A percentile compares a stretch with the other conserved stretches of the same genome.
These are phyloP conservation scores for Fusarium pseudograminearum DNA, from an alignment of 2,329 filamentous ascomycete genomes.

Conservation along the genomic window DNA sequence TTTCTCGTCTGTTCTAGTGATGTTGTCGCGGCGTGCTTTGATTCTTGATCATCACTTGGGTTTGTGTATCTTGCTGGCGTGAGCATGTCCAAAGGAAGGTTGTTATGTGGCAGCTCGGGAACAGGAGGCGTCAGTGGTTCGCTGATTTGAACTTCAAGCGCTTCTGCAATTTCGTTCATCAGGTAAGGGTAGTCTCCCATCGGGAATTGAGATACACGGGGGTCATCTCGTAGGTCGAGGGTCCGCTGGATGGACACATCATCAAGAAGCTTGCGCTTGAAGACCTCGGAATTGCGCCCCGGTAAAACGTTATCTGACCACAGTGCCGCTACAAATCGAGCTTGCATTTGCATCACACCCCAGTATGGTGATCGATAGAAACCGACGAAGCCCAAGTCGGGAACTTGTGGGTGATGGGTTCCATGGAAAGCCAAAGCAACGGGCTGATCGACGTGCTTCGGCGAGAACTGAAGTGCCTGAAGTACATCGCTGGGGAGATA, in stretches of 20 bases:
- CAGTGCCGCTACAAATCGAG: conserved; percentile 71
- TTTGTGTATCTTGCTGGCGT: conserved; percentile 67
- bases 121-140: conserved; percentile 45
- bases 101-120: conserved; percentile 55
- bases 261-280: conserved; percentile 57
- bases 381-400: conserved; percentile 80
- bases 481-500: conserved; percentile 72
- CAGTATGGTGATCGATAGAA: conserved; percentile 89
- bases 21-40: conserved; percentile 54
- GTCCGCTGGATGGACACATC: conserved; percentile 62
- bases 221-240: conserved; percentile 63
- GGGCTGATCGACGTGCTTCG: conserved; percentile 66
- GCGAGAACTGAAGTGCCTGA: conserved; percentile 67
- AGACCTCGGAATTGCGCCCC: conserved; percentile 41
- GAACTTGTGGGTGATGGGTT: conserved; percentile 69
- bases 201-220: conserved; percentile 75
- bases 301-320: conserved; percentile 61
- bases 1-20: conserved; percentile 62
- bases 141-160: conserved; percentile 65
- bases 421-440: conserved; percentile 76
- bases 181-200: conserved; percentile 85
- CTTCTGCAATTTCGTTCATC: conserved; percentile 75
- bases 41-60: conserved; percentile 53
- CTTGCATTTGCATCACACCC: conserved; percentile 90
- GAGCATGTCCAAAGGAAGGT: conserved; percentile 63